Evolutionary conservation across 2,329 filamentous ascomycete species (phyloP).

Genomic region (Teratosphaeria nubilosa): DNA sequence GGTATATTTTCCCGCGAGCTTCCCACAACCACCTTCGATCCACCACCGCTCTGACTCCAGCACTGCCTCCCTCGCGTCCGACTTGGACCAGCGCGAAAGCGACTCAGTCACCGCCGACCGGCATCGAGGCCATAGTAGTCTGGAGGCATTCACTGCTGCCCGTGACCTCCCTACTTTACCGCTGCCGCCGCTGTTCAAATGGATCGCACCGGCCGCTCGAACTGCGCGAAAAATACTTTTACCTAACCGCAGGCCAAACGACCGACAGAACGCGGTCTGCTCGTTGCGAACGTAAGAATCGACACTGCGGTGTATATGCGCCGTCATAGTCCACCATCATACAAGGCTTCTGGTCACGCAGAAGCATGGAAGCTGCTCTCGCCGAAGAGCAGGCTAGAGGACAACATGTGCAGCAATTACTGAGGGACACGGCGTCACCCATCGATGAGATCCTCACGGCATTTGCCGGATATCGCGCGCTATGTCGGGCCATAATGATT

Average conservation of each 20-base stretch:
- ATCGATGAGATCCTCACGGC: constrained; percentile 14
- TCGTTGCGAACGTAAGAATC: background rate
- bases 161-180: background rate
- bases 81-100: background rate
- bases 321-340: constrained; percentile 7
- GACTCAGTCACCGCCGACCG: background rate
- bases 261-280: constrained; percentile 19
- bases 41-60: background rate
- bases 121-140: background rate
- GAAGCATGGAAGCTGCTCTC: constrained; percentile 25
- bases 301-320: constrained; percentile 5
- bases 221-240: constrained; percentile 40
- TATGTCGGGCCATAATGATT: constrained; percentile 63
- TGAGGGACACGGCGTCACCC: constrained; percentile 16
- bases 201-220: constrained; percentile 43
- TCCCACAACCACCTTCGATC: background rate
- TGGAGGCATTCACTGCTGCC: background rate
- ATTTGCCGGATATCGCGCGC: constrained; percentile 48
- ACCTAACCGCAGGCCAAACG: constrained; percentile 49
- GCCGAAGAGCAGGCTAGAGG: constrained; percentile 19
- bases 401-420: constrained; percentile 17
- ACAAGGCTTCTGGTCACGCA: background rate
- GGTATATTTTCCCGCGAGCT: too few relatives aligned
- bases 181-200: constrained; percentile 29
- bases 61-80: too few relatives aligned